A percentile compares a stretch with the other conserved stretches of the same genome.
These are phyloP conservation scores for Phytophthora macrochlamydospora DNA, from an alignment of 352 stramenopile species.

Conservation along the genomic window DNA sequence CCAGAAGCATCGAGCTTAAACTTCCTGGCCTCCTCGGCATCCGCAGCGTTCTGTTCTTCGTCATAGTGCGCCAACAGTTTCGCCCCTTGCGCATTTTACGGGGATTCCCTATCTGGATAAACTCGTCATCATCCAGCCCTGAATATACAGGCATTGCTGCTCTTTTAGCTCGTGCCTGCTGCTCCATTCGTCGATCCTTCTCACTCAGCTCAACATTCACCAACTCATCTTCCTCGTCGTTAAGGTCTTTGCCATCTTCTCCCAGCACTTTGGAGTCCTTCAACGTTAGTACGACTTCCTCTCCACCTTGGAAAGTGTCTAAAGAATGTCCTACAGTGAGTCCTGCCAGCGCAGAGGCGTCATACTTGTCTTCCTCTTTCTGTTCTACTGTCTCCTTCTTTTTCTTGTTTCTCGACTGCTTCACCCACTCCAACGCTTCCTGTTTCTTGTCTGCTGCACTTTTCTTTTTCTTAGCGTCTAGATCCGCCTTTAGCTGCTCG, in stretches of 20 bases:
- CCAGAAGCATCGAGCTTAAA: constrained; percentile 64
- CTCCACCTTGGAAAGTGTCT: constrained; percentile 88
- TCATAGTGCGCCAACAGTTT: constrained; percentile 91
- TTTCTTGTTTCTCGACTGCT: constrained; percentile 41
- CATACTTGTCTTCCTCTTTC: constrained; percentile 47
- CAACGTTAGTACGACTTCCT: constrained; percentile 94
- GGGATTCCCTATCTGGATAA: constrained; percentile 80
- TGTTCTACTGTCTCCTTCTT: constrained; percentile 19
- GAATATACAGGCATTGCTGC: constrained; percentile 88
- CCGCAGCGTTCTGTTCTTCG: constrained; percentile 70
- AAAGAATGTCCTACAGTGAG: constrained; percentile 92
- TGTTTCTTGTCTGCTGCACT: constrained; percentile 24
- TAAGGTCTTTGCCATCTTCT: constrained; percentile 82
- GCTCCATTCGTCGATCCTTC: constrained; percentile 52
- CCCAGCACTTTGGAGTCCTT: constrained; percentile 90
- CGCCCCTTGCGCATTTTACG: constrained; percentile 41
- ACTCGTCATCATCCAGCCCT: constrained; percentile 97
- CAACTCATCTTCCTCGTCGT: constrained; percentile 80
- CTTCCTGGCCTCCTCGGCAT: constrained; percentile 44
- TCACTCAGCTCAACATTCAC: constrained; percentile 88
- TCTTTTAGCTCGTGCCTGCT: constrained; percentile 50
- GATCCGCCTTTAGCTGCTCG: constrained; percentile 58
- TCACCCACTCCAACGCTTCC: constrained; percentile 77
- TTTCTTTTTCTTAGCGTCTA: constrained; percentile 11
- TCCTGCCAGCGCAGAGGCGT: constrained; percentile 75